These are phyloP conservation scores for Trichoderma sp. DNA, from an alignment of 2,329 filamentous ascomycete genomes.

Conservation along the genomic window DNA sequence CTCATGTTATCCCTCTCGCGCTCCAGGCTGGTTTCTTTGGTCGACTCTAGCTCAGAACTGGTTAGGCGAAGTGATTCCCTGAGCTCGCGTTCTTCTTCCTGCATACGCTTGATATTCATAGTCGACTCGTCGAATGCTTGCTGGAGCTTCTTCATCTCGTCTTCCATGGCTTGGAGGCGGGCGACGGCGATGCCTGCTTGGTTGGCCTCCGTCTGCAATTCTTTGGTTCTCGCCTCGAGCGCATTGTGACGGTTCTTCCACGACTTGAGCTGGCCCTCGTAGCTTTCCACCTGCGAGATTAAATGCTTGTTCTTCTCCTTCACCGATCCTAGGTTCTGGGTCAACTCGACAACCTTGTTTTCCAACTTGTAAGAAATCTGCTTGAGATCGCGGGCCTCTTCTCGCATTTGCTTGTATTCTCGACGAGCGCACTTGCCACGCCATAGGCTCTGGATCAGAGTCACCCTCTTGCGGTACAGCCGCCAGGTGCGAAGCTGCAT, in stretches of 20 bases:
- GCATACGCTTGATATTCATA: conserved; percentile 86
- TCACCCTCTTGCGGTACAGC: conserved; percentile 84
- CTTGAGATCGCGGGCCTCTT: conserved; percentile 97
- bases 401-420: conserved; percentile 86
- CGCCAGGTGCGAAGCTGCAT: conserved; percentile 79
- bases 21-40: conserved; percentile 72
- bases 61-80: conserved; percentile 79
- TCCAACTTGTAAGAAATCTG: conserved; percentile 99
- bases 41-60: conserved; percentile 77
- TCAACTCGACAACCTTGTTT: conserved; percentile 99
- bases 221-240: conserved; percentile 85
- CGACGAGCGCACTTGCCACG: conserved; percentile 79
- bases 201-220: conserved; percentile 94
- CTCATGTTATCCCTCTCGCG: conserved; percentile 84
- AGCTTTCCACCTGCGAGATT: conserved; percentile 86
- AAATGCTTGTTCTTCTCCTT: conserved; percentile 94
- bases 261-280: conserved; percentile 92
- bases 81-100: conserved; percentile 88
- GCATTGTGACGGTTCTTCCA: conserved; percentile 93
- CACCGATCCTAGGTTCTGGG: conserved; percentile 87
- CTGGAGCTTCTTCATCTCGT: conserved; percentile 92
- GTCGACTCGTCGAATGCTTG: conserved; percentile 87
- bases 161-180: conserved; percentile 86
- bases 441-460: conserved; percentile 91
- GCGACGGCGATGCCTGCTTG: conserved; percentile 95